Conservation (phyloP, 345 rosid species). For the Dimocarpus longan region DNA sequence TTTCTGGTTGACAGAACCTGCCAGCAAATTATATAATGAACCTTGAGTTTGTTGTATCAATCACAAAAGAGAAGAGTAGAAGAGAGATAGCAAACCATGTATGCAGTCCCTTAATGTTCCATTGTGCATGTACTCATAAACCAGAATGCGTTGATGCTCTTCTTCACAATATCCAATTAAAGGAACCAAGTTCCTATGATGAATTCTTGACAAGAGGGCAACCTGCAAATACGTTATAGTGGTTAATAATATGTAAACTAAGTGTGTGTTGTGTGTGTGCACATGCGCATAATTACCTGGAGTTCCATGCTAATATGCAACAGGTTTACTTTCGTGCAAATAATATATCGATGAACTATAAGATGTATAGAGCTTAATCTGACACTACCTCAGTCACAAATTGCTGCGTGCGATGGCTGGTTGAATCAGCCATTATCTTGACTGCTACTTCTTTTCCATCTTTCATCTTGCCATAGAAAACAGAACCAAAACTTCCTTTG, state of each 20-base stretch:
- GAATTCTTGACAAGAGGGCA: slow-evolving; percentile 93
- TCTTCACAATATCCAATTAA: slow-evolving; percentile 96
- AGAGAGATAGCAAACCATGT: slow-evolving; percentile 50
- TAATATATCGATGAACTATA: background rate
- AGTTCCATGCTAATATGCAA: background rate
- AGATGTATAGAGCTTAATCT: slow-evolving; percentile 4
- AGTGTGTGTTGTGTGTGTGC: background rate
- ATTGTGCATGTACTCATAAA: slow-evolving; percentile 97
- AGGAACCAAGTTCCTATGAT: slow-evolving; percentile 96
- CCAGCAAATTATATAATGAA: slow-evolving; percentile 14
- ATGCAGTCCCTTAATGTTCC: slow-evolving; percentile 86
- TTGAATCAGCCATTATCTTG: slow-evolving; percentile 76
- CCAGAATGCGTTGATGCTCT: slow-evolving; percentile 65
- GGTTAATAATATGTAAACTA: background rate
- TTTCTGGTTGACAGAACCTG: slow-evolving; percentile 67
- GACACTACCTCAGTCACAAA: slow-evolving; percentile 87
- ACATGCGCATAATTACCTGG: background rate
- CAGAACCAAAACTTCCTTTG: slow-evolving; percentile 92
- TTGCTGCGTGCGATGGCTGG: slow-evolving; percentile 67
- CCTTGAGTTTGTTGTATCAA: background rate
- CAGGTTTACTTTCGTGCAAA: background rate
- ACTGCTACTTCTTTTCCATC: slow-evolving; percentile 96
- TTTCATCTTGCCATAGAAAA: slow-evolving; percentile 91
- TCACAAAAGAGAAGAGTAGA: slow-evolving; percentile 10
- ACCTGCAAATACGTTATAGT: slow-evolving; percentile 47